Evolutionary conservation across 2,329 filamentous ascomycete genomes (phyloP).

Genomic region (Hypoxylon sp.): DNA sequence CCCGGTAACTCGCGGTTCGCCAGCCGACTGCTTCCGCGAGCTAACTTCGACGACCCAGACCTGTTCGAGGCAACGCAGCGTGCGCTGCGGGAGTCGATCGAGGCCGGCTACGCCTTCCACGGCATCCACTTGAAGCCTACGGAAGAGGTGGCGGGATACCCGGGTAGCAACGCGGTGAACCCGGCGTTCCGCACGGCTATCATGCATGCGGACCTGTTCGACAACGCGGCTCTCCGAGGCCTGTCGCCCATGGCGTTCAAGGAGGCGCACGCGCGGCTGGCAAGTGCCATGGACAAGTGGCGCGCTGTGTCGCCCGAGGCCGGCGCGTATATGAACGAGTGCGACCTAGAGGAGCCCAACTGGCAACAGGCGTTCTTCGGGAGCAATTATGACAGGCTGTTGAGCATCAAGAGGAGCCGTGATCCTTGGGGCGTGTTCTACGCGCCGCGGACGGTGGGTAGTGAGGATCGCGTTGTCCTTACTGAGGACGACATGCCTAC

Average conservation of each 20-base stretch:
- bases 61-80: conserved; percentile 49
- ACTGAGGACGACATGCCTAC: conserved; percentile 53
- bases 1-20: conserved; percentile 53
- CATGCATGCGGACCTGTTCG: conserved; percentile 55
- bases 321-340: conserved; percentile 67
- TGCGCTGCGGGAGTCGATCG: conserved; percentile 56
- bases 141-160: conserved; percentile 53
- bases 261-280: conserved; percentile 44
- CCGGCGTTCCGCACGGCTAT: conserved; percentile 61
- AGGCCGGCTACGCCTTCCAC: conserved; percentile 56
- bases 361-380: conserved; percentile 65
- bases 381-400: conserved; percentile 59
- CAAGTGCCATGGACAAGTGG: conserved; percentile 47
- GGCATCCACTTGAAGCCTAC: conserved; percentile 54
- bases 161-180: conserved; percentile 56
- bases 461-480: conserved; percentile 63
- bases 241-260: conserved; percentile 45
- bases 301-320: conserved; percentile 58
- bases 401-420: conserved; percentile 63
- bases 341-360: conserved; percentile 63
- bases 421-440: conserved; percentile 65
- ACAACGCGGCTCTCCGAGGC: conserved; percentile 42
- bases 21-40: conserved; percentile 54
- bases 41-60: conserved; percentile 47
- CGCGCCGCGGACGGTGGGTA: conserved; percentile 65